Evolutionary conservation across 1,139 yeast species (phyloP).

Genomic region (Geotrichum europaeum): DNA sequence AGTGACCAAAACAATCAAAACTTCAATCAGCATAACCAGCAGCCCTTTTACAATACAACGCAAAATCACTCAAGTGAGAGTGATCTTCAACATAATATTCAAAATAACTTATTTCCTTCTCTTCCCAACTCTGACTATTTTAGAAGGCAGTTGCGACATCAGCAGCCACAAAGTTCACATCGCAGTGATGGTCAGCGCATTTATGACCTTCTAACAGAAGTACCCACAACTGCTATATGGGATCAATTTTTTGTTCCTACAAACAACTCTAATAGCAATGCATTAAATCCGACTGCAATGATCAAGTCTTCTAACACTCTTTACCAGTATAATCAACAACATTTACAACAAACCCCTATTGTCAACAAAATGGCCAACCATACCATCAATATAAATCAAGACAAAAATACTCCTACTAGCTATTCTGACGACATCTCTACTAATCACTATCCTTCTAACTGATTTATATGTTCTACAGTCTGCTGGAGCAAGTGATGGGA

Average conservation of each 20-base stretch:
- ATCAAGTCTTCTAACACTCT: not conserved
- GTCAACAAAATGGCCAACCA: not conserved
- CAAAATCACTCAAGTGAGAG: not conserved
- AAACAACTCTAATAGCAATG: not conserved
- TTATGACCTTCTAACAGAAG: slow-evolving; percentile 57
- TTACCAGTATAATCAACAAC: not conserved
- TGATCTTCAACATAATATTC: not conserved
- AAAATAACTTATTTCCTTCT: no score
- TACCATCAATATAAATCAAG: not conserved
- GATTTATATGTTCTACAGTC: no score
- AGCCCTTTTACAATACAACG: not conserved
- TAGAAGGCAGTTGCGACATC: not conserved
- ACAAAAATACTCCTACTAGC: not conserved
- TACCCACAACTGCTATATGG: slow-evolving; percentile 70
- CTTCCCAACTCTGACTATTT: not conserved
- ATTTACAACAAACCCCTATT: not conserved
- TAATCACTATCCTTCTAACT: not conserved
- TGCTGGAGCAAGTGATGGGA: no score
- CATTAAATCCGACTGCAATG: not conserved
- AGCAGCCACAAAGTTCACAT: not conserved
- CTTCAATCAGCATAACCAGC: not conserved
- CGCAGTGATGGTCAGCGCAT: slow-evolving; percentile 46
- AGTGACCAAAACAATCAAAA: not conserved
- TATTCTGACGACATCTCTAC: not conserved
- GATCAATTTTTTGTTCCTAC: slow-evolving; percentile 52